Evolutionary conservation across 371 early-diverging fungal genomes (phyloP), one percentile per base, ranked within the genome.

Genomic region (Haplosporangium sp.): DNA sequence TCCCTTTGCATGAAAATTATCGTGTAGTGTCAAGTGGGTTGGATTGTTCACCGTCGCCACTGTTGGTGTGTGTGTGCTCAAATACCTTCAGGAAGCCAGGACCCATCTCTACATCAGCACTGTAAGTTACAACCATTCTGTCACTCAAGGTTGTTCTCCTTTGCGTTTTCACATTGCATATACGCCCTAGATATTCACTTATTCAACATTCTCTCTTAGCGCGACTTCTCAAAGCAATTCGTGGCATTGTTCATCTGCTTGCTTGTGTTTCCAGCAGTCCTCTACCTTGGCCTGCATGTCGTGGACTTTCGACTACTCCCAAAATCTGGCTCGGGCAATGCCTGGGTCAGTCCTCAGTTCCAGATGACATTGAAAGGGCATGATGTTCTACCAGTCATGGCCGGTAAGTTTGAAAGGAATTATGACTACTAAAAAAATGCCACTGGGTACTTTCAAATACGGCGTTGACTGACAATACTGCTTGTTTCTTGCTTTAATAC

Each of bases 11-110:
- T 21, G 7, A n/a, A n/a, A n/a, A n/a, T n/a, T n/a, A n/a, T n/a
- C n/a, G n/a, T 29, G 18, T 40, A 98, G 99, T 84, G 94, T 99
- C 7, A 99, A 99, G 81, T 99, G 99, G 99, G 98, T 99, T 18
- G 99, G 99, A 0, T 86, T 98, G 53, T 94, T 99, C 81, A 93
- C 94, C 9, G 93, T 96, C 10, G 95, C 95, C 5, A 83, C 97
- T 7, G 96, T 98, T 29, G 99, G 99, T 1, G 59, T 67, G 4
- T 76, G 77, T 36, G 64, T 67, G 5, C 59, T 67, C 59, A 76
- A 64, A 54, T 67, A 71, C 60, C 47, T 76, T 14, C 72, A 76
- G 9, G 77, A 71, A 21, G 62, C 71, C 11, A 56, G 77, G 20
- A 63, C 42, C 3, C 58, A 70, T 37, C 64, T 76, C 13, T 76